Evolutionary conservation across 164 flowering plant species (phyloP).

Genomic region (Piper betle): DNA sequence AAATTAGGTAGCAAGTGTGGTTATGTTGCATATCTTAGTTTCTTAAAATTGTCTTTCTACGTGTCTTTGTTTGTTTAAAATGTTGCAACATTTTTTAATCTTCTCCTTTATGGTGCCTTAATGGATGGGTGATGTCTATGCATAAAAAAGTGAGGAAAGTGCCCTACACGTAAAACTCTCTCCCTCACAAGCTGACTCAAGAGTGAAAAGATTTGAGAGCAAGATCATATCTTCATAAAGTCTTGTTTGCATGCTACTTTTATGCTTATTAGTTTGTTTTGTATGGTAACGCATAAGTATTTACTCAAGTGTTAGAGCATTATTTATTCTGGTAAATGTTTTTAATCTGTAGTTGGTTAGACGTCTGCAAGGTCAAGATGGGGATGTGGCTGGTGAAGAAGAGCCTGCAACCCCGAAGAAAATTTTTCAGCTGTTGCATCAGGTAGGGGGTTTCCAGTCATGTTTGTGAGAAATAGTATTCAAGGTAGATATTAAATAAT

Average conservation of each 20-base stretch:
- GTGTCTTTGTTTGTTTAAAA: too few species aligned
- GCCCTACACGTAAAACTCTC: not conserved
- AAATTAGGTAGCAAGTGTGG: not conserved
- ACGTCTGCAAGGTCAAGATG: slow-evolving; percentile 76
- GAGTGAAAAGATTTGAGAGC: too few species aligned
- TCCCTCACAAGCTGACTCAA: too few species aligned
- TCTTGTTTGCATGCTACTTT: too few species aligned
- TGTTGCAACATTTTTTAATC: too few species aligned
- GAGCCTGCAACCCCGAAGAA: slow-evolving; percentile 71
- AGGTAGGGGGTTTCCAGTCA: slow-evolving; percentile 28
- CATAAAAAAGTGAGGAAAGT: not conserved
- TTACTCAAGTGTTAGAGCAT: too few species aligned
- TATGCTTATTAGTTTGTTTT: too few species aligned
- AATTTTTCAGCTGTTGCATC: slow-evolving; percentile 82
- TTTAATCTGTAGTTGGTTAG: slow-evolving; percentile 52
- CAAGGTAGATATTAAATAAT: not conserved
- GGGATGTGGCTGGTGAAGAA: slow-evolving; percentile 77
- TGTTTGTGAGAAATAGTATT: not conserved
- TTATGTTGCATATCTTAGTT: too few species aligned
- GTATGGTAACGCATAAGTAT: too few species aligned
- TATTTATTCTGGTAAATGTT: not conserved
- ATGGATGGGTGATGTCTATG: not conserved
- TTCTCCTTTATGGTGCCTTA: too few species aligned
- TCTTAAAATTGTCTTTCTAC: too few species aligned
- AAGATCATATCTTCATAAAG: too few species aligned